A percentile compares a stretch with the other conserved stretches of the same genome.
These are phyloP conservation scores for Colletotrichum sp. DNA, from an alignment of 2,329 filamentous ascomycete species.

Conservation along the genomic window DNA sequence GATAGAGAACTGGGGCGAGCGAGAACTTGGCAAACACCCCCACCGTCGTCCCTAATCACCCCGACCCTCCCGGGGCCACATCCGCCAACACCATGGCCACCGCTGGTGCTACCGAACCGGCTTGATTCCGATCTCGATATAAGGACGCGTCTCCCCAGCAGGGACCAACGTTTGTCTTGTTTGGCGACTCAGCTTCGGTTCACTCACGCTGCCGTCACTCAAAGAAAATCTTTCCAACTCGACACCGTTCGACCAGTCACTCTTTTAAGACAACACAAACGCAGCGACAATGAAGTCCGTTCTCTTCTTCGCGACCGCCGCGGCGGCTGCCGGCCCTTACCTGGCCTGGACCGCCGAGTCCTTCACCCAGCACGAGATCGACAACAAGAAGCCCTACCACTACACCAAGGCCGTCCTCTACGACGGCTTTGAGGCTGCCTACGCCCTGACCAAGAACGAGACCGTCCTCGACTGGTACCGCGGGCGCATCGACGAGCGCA, in stretches of 20 bases:
- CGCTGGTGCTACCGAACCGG: conserved; percentile 3
- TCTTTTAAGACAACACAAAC: background rate
- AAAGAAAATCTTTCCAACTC: background rate
- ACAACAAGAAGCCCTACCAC: conserved; percentile 40
- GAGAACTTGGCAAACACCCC: background rate
- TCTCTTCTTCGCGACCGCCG: conserved; percentile 20
- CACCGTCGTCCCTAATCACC: conserved; percentile 8
- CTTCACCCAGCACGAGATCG: conserved; percentile 44
- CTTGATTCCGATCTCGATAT: conserved; percentile 6
- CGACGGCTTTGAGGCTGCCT: conserved; percentile 49
- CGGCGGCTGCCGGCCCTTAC: conserved; percentile 26
- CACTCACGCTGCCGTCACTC: conserved; percentile 3
- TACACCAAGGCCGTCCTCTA: conserved; percentile 52
- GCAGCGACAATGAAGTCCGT: conserved; percentile 12
- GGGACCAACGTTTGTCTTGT: background rate
- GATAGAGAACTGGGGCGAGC: background rate
- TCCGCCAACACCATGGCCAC: background rate
- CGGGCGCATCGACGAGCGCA: conserved; percentile 45
- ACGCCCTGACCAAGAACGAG: conserved; percentile 47
- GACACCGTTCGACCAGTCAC: background rate
- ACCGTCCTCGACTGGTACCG: conserved; percentile 49
- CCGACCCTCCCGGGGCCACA: background rate
- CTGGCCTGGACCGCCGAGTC: conserved; percentile 50
- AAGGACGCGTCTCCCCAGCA: background rate
- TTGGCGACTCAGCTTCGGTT: conserved; percentile 12